Evolutionary conservation across 2,329 filamentous ascomycete genomes (phyloP), one percentile per base, ranked within the genome.

Genomic region (Sclerotinia sclerotiorum): DNA sequence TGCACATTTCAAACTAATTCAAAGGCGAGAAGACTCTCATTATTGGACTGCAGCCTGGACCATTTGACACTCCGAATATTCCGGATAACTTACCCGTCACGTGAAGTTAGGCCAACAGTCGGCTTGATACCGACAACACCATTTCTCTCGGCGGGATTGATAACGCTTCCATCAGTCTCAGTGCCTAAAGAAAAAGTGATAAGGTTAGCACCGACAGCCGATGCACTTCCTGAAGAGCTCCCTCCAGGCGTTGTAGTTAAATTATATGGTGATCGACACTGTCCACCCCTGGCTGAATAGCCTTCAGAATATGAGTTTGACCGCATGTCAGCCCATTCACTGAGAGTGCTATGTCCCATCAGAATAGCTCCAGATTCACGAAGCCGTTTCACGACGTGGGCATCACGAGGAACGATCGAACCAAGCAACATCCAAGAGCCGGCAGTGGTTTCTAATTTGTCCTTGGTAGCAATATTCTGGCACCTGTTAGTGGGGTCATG

Each of bases 251-350:
- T 89, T 8, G 86, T 79, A 0, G 87, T 88, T 24, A 91, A 78
- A 74, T 93, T 91, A 74, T 92, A 93, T 0, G 90, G 82, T 73
- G 83, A 88, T 58, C 87, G 81, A 60, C 82, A 82, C 77, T 92
- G 89, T 0, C 88, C 89, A 29, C 88, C 88, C 8, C 88, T 82
- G 5, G 80, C 84, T 52, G 85, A 88, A 75, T 88, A 92, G 2
- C 89, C 90, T 76, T 90, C 88, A 0, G 87, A 89, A 76, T 90
- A 90, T 73, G 87, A 84, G 73, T 83, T 89, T 71, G 82, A 85
- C 48, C 90, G 83, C 87, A 91, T 90, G 69, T 88, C 86, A 0
- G 90, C 90, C 90, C 90, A 93, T 76, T 94, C 90, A 70, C 85
- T 88, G 66, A 93, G 78, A 0, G 85, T 87, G 1, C 90, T 86